Conservation (phyloP, 257 asterid species). For the Solanum okadae region DNA sequence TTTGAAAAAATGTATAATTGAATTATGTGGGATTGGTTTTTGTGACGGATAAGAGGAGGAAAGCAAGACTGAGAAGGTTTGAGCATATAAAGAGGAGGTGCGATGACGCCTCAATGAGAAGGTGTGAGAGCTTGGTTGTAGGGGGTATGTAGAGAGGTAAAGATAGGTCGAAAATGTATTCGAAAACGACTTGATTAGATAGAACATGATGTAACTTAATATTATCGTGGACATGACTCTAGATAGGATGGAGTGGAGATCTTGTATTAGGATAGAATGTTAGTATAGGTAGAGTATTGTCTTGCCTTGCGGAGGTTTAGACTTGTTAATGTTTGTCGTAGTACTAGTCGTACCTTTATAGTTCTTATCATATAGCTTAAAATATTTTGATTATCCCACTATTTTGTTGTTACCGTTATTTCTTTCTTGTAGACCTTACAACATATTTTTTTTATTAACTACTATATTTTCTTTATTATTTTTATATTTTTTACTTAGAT, state of each 20-base stretch:
- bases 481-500: no score
- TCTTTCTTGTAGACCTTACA: not conserved
- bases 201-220: no score
- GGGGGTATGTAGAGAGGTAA: not conserved
- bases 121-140: not conserved
- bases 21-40: not conserved
- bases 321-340: not conserved
- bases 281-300: not conserved
- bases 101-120: not conserved
- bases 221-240: not conserved
- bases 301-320: not conserved
- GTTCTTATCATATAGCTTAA: no score
- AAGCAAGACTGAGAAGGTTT: no score
- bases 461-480: no score
- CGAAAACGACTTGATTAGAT: no score
- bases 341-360: not conserved
- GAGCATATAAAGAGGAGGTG: not conserved
- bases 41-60: no score
- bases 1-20: not conserved
- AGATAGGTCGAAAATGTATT: no score
- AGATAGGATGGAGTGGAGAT: not conserved
- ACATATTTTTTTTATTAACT: no score
- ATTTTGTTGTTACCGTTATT: rapidly evolving
- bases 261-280: no score
- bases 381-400: no score